Base-by-base conservation (phyloP, 192 early-diverging fungal genomes). In the Coemansia sp. region DNA sequence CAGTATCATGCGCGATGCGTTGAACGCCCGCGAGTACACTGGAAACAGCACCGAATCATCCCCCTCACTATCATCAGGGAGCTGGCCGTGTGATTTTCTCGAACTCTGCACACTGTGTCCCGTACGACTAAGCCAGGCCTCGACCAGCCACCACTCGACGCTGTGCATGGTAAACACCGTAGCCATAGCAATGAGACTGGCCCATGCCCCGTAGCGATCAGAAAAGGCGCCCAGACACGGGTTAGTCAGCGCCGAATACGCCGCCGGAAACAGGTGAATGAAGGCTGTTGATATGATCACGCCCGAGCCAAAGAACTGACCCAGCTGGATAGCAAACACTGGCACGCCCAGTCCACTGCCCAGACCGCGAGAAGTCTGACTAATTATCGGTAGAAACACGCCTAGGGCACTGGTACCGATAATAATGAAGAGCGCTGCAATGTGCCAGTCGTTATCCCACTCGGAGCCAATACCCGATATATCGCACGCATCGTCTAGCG, bases 281-380 rank as follows among this genome's bases (percentile, higher is more conserved):
- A 92, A 86, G 0, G 85, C 86, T 4, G 91, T 92, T 0, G 91
- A 84, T 7, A 91, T 57, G 39, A 92, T 89, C 6, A 92, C 83
- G 7, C 91, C 91, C 0, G 86, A 78, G n/a, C 87, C 87, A 47
- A 88, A 87, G 35, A 84, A 85, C 68, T 84, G 81, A 0, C 75
- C 78, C 21, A 75, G 52, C 42, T 85, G 81, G 43, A 88, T 66
- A 2, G 70, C 65, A 50, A 67, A 60, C 20, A 65, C 61, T 2
- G 84, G 76, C 16, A 84, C 37, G 34, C 47, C 57, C 37, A 70
- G 50, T 8, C 55, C 42, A 33, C 38, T 58, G 58, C 62, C 36
- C 39, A 67, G 45, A 1, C 69, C 73, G 35, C 64, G 64, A 18
- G 52, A 53, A 26, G 73, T 81, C 66, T 61, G 85, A 48, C 56